phyloP scores from a whole-genome alignment of 2,329 filamentous ascomycete genomes.

The Colletotrichum tropicale region DNA sequence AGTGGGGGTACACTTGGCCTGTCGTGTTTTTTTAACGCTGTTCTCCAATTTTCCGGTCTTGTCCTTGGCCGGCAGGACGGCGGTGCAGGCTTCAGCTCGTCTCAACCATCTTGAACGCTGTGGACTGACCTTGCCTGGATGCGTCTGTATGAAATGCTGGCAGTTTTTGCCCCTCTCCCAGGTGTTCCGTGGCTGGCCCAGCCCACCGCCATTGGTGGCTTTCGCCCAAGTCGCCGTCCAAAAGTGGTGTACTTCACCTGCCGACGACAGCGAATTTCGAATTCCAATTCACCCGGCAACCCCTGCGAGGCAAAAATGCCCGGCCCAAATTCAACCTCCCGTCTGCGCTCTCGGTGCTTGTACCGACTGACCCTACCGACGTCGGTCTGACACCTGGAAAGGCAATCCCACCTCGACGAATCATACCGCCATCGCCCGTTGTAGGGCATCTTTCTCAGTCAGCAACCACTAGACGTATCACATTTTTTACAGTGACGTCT shows the following conservation, averaged over 20 bases:
- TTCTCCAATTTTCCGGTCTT: conserved; percentile 12
- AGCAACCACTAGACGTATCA: conserved; percentile 9
- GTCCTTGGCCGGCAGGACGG: not conserved
- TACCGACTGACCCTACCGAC: not conserved
- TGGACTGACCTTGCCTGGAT: conserved; percentile 10
- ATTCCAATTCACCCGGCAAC: conserved; percentile 9
- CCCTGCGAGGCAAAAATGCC: conserved; percentile 8
- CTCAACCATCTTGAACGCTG: conserved; percentile 11
- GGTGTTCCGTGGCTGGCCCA: not conserved
- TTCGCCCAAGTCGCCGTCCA: not conserved
- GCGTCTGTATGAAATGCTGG: not conserved
- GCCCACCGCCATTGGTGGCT: conserved; percentile 13
- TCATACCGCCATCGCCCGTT: not conserved
- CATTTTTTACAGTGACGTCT: conserved; percentile 5
- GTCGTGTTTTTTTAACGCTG: not conserved
- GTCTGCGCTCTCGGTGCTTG: not conserved
- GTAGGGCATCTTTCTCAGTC: conserved; percentile 2
- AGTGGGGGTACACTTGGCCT: conserved; percentile 8
- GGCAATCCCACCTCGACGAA: conserved; percentile 4
- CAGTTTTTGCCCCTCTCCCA: not conserved
- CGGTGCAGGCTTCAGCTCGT: not conserved
- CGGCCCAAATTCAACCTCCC: not conserved
- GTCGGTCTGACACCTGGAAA: not conserved
- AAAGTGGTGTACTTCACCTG: not conserved
- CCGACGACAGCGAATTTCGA: not conserved